Percentiles rank a stretch among this genome's conserved stretches.
Conservation (phyloP, 768 basidiomycete genomes). For the Boletus speciosus region DNA sequence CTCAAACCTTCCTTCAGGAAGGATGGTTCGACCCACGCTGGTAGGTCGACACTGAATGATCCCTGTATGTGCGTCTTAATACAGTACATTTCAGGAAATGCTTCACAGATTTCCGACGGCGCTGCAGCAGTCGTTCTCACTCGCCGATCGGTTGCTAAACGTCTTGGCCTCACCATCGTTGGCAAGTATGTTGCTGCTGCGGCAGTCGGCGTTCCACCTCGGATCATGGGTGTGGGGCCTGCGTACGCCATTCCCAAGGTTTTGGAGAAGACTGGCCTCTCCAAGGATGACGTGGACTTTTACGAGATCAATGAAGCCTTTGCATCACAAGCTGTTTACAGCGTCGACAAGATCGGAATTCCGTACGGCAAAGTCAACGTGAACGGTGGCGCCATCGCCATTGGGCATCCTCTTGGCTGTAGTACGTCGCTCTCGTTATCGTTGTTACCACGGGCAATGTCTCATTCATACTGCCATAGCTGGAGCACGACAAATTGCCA, state of each 20-base stretch:
- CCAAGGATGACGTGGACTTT: constrained; percentile 75
- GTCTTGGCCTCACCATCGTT: constrained; percentile 79
- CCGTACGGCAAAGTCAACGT: constrained; percentile 79
- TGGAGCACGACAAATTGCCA: constrained; percentile 85
- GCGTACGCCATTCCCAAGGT: constrained; percentile 81
- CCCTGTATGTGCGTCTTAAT: constrained; percentile 1
- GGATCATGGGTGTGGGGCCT: constrained; percentile 90
- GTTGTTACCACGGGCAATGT: not conserved
- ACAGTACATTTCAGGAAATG: constrained; percentile 50
- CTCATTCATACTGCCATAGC: constrained; percentile 33
- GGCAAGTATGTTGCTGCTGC: constrained; percentile 78
- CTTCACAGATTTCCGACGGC: constrained; percentile 89
- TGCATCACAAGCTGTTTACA: constrained; percentile 78
- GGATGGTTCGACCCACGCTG: constrained; percentile 75
- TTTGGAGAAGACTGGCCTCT: constrained; percentile 63
- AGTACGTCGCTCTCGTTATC: constrained; percentile 46
- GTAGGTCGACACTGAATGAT: constrained; percentile 23
- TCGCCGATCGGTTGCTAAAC: constrained; percentile 74
- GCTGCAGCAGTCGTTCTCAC: constrained; percentile 87
- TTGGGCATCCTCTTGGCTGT: constrained; percentile 85
- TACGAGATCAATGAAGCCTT: constrained; percentile 94
- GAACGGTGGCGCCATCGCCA: constrained; percentile 84
- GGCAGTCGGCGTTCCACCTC: constrained; percentile 77
- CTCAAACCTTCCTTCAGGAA: constrained; percentile 84
- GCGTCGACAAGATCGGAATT: constrained; percentile 64